A percentile compares a stretch with the other conserved stretches of the same genome.
These are phyloP conservation scores for Talaromyces rugulosus DNA, from an alignment of 2,329 filamentous ascomycete species.

Conservation along the genomic window DNA sequence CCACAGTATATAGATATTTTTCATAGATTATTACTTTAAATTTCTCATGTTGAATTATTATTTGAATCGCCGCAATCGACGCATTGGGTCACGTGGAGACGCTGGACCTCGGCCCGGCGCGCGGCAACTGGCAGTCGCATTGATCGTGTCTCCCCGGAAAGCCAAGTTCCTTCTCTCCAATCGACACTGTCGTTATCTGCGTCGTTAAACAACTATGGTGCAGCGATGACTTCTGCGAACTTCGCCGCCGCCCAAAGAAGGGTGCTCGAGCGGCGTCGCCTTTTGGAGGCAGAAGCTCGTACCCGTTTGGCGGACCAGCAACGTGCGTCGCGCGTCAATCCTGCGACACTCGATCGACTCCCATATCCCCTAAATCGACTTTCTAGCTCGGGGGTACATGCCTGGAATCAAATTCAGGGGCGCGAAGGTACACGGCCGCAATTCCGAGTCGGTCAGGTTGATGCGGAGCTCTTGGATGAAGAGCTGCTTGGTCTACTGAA, in stretches of 20 bases:
- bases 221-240: slow-evolving; percentile 56
- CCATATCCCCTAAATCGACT: slow-evolving; percentile 61
- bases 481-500: slow-evolving; percentile 84
- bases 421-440: slow-evolving; percentile 77
- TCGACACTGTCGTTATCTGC: background rate
- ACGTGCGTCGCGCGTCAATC: slow-evolving; percentile 47
- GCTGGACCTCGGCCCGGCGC: slow-evolving; percentile 10
- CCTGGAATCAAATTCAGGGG: slow-evolving; percentile 69
- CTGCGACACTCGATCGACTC: slow-evolving; percentile 54
- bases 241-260: slow-evolving; percentile 89
- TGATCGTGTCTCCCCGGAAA: background rate
- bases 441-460: slow-evolving; percentile 92
- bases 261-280: slow-evolving; percentile 73
- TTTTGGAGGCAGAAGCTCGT: slow-evolving; percentile 64
- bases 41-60: background rate
- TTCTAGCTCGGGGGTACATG: slow-evolving; percentile 34
- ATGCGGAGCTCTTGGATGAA: slow-evolving; percentile 91
- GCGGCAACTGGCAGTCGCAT: background rate
- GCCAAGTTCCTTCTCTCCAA: background rate
- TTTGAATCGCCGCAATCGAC: background rate
- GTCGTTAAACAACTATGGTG: slow-evolving; percentile 24
- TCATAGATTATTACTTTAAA: background rate
- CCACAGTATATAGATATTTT: background rate
- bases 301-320: slow-evolving; percentile 46
- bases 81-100: background rate